phyloP scores from a whole-genome alignment of 2,329 filamentous ascomycete genomes.

The Cytospora piceicola region DNA sequence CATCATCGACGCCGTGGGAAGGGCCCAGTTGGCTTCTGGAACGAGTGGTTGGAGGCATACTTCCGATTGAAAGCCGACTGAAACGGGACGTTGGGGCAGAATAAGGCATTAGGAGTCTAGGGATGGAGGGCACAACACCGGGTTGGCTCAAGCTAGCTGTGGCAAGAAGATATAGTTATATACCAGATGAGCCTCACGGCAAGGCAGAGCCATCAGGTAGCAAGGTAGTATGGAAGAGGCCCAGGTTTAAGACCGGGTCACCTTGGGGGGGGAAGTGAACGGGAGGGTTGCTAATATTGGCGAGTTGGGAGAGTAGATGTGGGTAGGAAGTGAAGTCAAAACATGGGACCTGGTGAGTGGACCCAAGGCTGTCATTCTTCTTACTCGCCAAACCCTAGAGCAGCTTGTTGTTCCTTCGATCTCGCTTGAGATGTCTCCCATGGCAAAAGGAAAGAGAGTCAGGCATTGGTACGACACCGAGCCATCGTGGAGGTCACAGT shows the following conservation, averaged over 20 bases:
- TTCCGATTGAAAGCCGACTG: slow-evolving; percentile 47
- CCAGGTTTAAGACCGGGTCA: not conserved
- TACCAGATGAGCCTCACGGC: not conserved
- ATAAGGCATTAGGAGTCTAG: slow-evolving; percentile 29
- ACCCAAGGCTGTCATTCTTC: slow-evolving; percentile 22
- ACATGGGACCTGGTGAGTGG: slow-evolving; percentile 14
- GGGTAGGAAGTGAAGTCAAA: slow-evolving; percentile 12
- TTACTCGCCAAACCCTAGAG: slow-evolving; percentile 4
- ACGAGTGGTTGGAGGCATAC: slow-evolving; percentile 44
- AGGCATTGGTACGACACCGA: not conserved
- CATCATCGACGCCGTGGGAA: slow-evolving; percentile 15
- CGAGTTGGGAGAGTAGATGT: slow-evolving; percentile 10
- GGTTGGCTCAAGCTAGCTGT: not conserved
- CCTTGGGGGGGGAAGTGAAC: not conserved
- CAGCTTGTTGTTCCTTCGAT: slow-evolving; percentile 17
- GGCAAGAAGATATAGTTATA: slow-evolving; percentile 13
- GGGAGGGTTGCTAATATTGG: slow-evolving; percentile 3
- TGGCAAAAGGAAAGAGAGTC: not conserved
- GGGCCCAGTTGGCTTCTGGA: slow-evolving; percentile 38
- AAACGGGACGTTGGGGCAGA: slow-evolving; percentile 45
- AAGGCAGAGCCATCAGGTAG: slow-evolving; percentile 8
- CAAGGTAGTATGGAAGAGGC: slow-evolving; percentile 9
- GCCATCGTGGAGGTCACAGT: not conserved
- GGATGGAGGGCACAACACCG: not conserved
- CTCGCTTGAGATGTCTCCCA: slow-evolving; percentile 1